Conservation (phyloP, 2,329 filamentous ascomycete species). For the Cyclaneusma minus region DNA sequence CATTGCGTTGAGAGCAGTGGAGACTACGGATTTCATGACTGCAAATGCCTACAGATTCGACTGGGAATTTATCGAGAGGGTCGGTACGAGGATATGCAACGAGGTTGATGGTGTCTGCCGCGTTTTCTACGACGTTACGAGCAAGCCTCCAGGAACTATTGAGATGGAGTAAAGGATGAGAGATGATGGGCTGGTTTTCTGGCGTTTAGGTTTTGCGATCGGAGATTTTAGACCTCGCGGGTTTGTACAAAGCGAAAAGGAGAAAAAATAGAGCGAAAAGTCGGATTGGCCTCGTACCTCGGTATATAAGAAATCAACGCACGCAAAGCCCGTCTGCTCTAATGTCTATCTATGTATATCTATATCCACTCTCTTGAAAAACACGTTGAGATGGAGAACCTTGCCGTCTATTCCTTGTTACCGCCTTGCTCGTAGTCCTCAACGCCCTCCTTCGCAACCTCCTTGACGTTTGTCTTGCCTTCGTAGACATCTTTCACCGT, state of each 20-base stretch:
- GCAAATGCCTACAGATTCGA: conserved; percentile 27
- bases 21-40: conserved; percentile 30
- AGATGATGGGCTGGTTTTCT: no score
- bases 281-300: no score
- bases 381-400: no score
- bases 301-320: no score
- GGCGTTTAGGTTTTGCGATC: no score
- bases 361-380: no score
- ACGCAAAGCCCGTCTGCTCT: no score
- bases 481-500: conserved; percentile 65
- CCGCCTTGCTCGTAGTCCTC: no score
- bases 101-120: conserved; percentile 58
- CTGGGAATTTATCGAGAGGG: conserved; percentile 46
- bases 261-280: background rate
- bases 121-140: conserved; percentile 50
- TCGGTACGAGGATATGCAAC: conserved; percentile 56
- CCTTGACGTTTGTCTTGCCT: conserved; percentile 53
- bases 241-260: no score
- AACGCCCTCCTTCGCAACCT: conserved; percentile 37
- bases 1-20: conserved; percentile 44
- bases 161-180: conserved; percentile 48
- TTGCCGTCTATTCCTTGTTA: no score
- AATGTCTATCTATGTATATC: no score
- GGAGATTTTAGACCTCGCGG: no score
- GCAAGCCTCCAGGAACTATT: conserved; percentile 41